Evolutionary conservation across 2,329 filamentous ascomycete genomes (phyloP).

Genomic region (Amauroascus niger): DNA sequence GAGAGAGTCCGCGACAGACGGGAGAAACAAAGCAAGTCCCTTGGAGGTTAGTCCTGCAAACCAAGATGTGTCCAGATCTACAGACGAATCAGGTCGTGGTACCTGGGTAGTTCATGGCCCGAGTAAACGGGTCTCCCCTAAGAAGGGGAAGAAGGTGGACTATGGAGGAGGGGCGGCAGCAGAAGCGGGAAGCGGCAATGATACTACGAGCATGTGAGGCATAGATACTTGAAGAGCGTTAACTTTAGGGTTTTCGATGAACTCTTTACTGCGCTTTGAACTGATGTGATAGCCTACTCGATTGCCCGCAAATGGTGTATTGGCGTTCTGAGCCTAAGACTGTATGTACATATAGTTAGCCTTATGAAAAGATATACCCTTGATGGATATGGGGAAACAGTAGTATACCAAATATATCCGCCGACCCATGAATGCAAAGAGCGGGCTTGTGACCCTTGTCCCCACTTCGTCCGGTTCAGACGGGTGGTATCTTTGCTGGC

Average conservation of each 20-base stretch:
- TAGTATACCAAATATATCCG: not conserved
- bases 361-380: not conserved
- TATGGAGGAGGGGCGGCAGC: constrained; percentile 11
- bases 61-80: constrained; percentile 45
- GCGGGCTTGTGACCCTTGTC: not conserved
- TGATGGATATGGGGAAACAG: not conserved
- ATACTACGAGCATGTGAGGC: constrained; percentile 1
- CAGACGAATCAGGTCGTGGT: constrained; percentile 39
- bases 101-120: constrained; percentile 32
- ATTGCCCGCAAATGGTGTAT: too few species aligned
- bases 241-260: not conserved
- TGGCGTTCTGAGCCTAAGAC: not conserved
- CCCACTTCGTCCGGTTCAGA: constrained; percentile 24
- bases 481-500: constrained; percentile 35
- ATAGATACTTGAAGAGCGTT: not conserved
- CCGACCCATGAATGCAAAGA: not conserved
- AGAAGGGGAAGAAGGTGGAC: constrained; percentile 27
- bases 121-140: constrained; percentile 32
- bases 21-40: constrained; percentile 40
- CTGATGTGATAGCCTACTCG: too few species aligned
- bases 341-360: not conserved
- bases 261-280: too few species aligned
- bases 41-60: constrained; percentile 55
- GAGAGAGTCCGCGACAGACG: constrained; percentile 34
- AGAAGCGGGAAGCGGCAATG: constrained; percentile 3